Base-by-base conservation (phyloP, 441 rosid species). In the Erodium trifolium region DNA sequence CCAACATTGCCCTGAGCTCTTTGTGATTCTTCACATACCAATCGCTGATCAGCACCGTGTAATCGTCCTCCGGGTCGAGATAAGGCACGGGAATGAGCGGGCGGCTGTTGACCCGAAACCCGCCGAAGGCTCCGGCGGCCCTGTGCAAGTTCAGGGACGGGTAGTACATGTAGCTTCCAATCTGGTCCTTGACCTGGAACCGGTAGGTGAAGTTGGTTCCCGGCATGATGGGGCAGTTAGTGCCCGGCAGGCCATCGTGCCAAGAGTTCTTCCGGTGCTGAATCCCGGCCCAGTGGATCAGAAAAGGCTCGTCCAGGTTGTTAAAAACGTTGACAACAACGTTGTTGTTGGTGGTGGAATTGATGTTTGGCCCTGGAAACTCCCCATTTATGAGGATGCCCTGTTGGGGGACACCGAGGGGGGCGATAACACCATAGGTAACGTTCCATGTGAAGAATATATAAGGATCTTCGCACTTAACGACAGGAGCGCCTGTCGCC, bases 251-350 rank as follows among this genome's bases (percentile, higher is more conserved):
- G 57, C 57, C 57, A 13, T 49, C 53, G 53, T 47, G 53, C 53
- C 53, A 47, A 3, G 53, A 47, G n/a, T 47, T 47, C 53, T 47
- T 47, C n/a, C 53, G 9, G 3, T 47, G 12, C n/a, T 47, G 53
- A 3, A 47, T 10, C n/a, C 53, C 53, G 3, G 53, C 53, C 53
- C 53, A 89, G 37, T 86, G 81, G 31, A 87, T 29, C 27, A 89
- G 89, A 75, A 89, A 81, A 1, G 92, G 91, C 84, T 87, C 92
- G 13, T 87, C 92, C 3, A 89, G 85, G 70, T 86, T 78, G 65
- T 89, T 89, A 69, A 86, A 83, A 65, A 89, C 87, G 75, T 89
- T 87, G 73, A 87, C 11, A 31, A 83, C 78, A 0, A 89, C 6
- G 23, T 89, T 89, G 77, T 89, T 87, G 78, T 87, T 89, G 31